Evolutionary conservation across 768 basidiomycete species (phyloP), one percentile per base, ranked within the genome.

Genomic region (Kwoniella pini): DNA sequence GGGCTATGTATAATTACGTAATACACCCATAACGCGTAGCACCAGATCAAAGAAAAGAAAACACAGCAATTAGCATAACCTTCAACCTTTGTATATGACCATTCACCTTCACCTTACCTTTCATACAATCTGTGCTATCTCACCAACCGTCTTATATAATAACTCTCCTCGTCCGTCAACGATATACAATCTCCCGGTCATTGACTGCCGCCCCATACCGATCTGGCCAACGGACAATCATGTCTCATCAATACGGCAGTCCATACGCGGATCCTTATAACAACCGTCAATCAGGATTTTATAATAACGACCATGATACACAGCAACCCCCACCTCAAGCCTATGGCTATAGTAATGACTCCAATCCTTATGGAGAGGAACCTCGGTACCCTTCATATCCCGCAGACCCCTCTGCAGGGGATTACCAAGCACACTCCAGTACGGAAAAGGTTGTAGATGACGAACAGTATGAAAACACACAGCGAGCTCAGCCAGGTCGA

Each of bases 401-500:
- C 17, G 44, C 60, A 4, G 63, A 65, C 39, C 65, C 57, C 1
- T 59, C 60, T 21, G 28, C 19, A 22, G 54, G 54, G 1, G 40
- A 28, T 11, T 53, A 61, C 44, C 27, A 31, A 19, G 13, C 58
- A 10, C 48, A 65, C 24, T 31, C 65, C 0, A 71, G 69, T 42
- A 65, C 62, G 2, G 71, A 72, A 33, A 75, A 72, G 54, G 57
- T 71, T n/a, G 31, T 54, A 7, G 56, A 65, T 10, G 49, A 57
- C 6, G 43, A 13, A 3, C 57, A 54, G n/a, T 56, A 64, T 28
- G 49, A 60, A 9, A 55, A 56, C 40, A 75, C 68, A 19, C 60
- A 67, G 44, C 57, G 68, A 53, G 61, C 55, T n/a, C 56, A 60
- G 38, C 59, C 68, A 7, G 70, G 72, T 43, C 66, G 72, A 27